Evolutionary conservation across 2,329 filamentous ascomycete genomes (phyloP), one percentile per base, ranked within the genome.

Genomic region (Bipolaris zeicola): DNA sequence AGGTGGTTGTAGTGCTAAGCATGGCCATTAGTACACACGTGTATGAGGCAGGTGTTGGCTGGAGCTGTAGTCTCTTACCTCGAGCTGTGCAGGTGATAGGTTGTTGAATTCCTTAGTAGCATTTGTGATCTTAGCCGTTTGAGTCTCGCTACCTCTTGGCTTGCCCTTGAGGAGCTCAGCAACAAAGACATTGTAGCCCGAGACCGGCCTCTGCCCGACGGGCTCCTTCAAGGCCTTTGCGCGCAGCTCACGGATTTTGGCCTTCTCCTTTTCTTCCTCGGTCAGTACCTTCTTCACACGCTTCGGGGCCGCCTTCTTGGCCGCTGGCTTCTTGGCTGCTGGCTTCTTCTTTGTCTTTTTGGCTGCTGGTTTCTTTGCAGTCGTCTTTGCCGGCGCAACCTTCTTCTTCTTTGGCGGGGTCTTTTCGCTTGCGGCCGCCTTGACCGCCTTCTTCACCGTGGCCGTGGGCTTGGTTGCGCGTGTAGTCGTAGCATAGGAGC

Each of bases 1-100:
- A 80, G 62, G 46, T 83, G 80, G 63, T 83, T 81, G 69, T 82
- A 83, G 64, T 79, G 78, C 86, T 65, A 20, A 18, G 36, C 13
- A 16, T 6, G 4, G 6, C 5, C 36, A 22, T 67, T 41, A 65
- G 62, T 46, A 18, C 7, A 28, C 28, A 33, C 6, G 42, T 6
- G 45, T 10, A 7, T 16, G 5, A 20, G 28, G 38, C 4, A 38
- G 7, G 10, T 34, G 20, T 13, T 14, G 11, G 3, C 11, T 16
- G 24, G 11, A 18, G 22, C 16, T 22, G 43, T 8, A 20, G 28
- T 60, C 62, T 50, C 59, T 31, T 31, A 77, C 76, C 67, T 78
- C 76, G 28, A 47, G 60, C 60, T 77, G 74, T 10, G 74, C 67
- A 34, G 75, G 66, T 11, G 60, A 69, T 50, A 77, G 43, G 4